Base-by-base conservation (phyloP, 176 grass and related monocot genomes). In the Phoenix roebelenii region DNA sequence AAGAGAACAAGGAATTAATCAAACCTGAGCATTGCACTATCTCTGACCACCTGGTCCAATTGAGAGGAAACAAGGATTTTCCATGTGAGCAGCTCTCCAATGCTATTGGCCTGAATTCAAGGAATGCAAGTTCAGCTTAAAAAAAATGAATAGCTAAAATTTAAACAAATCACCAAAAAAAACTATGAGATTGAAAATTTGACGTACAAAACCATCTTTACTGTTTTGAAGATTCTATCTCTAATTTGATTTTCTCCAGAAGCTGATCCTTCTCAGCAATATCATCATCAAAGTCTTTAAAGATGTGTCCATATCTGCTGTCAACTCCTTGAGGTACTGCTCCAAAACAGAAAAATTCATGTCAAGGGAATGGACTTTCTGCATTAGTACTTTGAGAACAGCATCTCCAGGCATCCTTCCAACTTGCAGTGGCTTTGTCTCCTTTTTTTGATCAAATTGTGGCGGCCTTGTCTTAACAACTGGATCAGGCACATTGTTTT, bases 311-410 rank as follows among this genome's bases (percentile, higher is more conserved):
- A 15, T 98, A 98, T 75, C 93, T 76, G 60, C 59, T 89, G 79
- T 92, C 70, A 98, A 52, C 68, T 98, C 93, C 67, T 89, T 88
- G 16, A 98, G 76, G 72, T 92, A 98, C 57, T 70, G 66, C 71
- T 98, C 87, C 76, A 98, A 74, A 63, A 98, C 81, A 73, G 93
- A 88, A 65, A 98, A 98, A 52, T 81, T 98, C 51, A 85, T 62
- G 83, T 98, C 93, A 82, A 98, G 88, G 52, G 82, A 82, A n/a
- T 98, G 93, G 52, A 98, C 82, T 64, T 98, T 98, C 67, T 89
- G 82, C 87, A 98, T 85, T 71, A 98, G 64, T 30, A 98, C 71
- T 74, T 93, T 98, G 65, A 98, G 79, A 66, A 88, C 85, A 44
- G 94, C 79, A 66, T 98, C 94, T 65, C 94, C 94, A 64, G 87